Percentiles rank a stretch among this genome's conserved stretches.
phyloP scores from a whole-genome alignment of 371 early-diverging fungal genomes.

The Mucor ambiguus region DNA sequence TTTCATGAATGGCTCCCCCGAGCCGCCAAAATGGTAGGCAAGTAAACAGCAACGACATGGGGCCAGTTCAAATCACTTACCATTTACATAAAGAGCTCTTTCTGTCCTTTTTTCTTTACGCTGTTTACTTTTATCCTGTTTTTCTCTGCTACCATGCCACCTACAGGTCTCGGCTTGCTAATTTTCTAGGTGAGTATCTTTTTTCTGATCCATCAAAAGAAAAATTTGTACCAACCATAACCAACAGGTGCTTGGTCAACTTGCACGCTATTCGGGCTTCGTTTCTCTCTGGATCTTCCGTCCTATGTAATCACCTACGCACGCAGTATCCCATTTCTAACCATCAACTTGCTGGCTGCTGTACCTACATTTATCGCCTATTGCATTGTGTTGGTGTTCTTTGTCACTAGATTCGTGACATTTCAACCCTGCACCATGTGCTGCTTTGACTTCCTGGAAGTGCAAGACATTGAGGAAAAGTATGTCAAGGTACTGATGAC shows the following conservation, averaged over 20 bases:
- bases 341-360: conserved; percentile 32
- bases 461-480: conserved; percentile 44
- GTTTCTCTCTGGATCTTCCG: conserved; percentile 39
- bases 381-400: conserved; percentile 29
- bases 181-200: conserved; percentile 34
- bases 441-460: conserved; percentile 32
- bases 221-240: too few relatives aligned
- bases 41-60: background rate
- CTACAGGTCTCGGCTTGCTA: conserved; percentile 43
- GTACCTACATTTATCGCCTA: conserved; percentile 42
- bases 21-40: conserved; percentile 48
- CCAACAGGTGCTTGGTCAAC: conserved; percentile 33
- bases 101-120: conserved; percentile 52
- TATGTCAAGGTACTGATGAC: conserved; percentile 35
- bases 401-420: conserved; percentile 25
- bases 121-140: conserved; percentile 54
- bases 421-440: conserved; percentile 37
- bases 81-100: conserved; percentile 34
- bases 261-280: conserved; percentile 35
- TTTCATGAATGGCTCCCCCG: conserved; percentile 51
- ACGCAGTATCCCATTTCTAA: conserved; percentile 34
- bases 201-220: too few relatives aligned
- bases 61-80: background rate
- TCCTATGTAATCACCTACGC: conserved; percentile 44
- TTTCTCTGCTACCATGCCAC: conserved; percentile 51